Conservation (phyloP, 2,329 filamentous ascomycete genomes). For the Neopestalotiopsis clavispora region DNA sequence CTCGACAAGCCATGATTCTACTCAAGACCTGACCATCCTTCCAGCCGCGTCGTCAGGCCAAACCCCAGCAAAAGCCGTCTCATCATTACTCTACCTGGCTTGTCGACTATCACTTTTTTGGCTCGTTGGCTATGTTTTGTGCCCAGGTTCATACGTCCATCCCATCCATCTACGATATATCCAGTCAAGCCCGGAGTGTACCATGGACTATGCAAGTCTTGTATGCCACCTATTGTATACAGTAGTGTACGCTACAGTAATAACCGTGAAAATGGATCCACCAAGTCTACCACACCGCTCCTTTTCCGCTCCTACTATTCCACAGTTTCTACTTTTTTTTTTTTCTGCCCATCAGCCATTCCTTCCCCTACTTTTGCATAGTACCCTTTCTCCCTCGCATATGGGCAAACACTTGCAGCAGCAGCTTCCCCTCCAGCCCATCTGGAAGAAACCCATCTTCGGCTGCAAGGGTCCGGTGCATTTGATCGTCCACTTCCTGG, state of each 20-base stretch:
- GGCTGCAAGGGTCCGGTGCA: not conserved
- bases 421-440: not conserved
- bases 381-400: not conserved
- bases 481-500: not conserved
- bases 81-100: not conserved
- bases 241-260: not conserved
- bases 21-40: not conserved
- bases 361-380: no score
- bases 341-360: no score
- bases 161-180: not conserved
- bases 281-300: not conserved
- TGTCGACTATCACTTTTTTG: not conserved
- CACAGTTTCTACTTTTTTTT: not conserved
- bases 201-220: no score
- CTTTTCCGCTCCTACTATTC: not conserved
- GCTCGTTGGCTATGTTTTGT: not conserved
- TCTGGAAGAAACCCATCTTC: not conserved
- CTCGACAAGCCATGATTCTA: not conserved
- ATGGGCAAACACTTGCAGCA: not conserved
- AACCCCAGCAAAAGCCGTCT: slow-evolving; percentile 6
- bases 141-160: not conserved
- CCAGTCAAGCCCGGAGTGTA: no score
- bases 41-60: not conserved
- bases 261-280: not conserved
- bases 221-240: not conserved